Evolutionary conservation across 1,284 basidiomycete genomes (phyloP), one percentile per base, ranked within the genome.

Genomic region (Apiotrichum akiyoshidainum): DNA sequence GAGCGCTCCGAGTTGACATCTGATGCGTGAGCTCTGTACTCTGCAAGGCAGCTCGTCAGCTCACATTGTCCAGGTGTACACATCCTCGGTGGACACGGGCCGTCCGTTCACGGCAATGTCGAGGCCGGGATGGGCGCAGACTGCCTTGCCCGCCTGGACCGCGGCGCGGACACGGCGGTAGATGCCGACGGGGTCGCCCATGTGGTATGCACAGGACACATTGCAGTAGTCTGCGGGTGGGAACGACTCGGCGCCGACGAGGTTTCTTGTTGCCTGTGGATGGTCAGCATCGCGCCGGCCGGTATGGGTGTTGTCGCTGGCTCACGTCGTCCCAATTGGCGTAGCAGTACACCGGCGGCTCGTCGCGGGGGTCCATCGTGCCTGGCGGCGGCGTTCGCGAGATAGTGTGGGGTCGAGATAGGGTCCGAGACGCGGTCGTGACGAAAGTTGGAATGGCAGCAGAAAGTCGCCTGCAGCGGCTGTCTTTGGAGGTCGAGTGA

Each of bases 201-300:
- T 69, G 51, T 76, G 74, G 51, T 65, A 68, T 0, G 73, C 74
- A 54, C 72, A 74, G 6, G 74, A 71, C 13, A 70, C 57, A 46
- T 76, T 76, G 13, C 55, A 46, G 26, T 42, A 55, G 47, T 69
- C 67, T 34, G 65, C 61, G 19, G 64, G 33, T 9, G 63, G 61
- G 55, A 71, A 67, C 39, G 73, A 55, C 26, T 62, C 68, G 37
- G 48, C n/a, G 19, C 48, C 48, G 17, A 50, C 37, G 9, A 37
- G 48, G 6, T 16, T 17, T 17, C 48, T 21, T 34, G 48, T 50
- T 13, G 11, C 37, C 48, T 50, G 48, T 19, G n/a, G n/a, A 21
- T 14, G 6, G 46, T 48, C 16, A 48, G 46, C 11, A n/a, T 16
- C 13, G 9, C 17, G 16, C 40, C 40, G 16, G 16, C 40, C 40